Evolutionary conservation across 805 yeast species (phyloP).

Genomic region (Candida orba): DNA sequence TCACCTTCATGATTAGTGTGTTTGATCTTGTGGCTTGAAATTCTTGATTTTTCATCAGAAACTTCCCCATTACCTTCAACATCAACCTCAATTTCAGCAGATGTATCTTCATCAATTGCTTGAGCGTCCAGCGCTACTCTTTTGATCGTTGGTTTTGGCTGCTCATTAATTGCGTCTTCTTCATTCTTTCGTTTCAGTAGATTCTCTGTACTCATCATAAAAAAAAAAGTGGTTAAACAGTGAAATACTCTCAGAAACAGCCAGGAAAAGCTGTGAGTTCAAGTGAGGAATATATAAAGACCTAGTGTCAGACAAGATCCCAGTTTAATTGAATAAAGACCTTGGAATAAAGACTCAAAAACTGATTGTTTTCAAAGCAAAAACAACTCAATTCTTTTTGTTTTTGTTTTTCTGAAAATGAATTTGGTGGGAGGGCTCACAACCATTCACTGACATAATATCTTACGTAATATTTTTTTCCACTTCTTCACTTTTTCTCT

Average conservation of each 20-base stretch:
- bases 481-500: too few relatives aligned
- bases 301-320: too few relatives aligned
- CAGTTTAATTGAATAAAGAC: too few relatives aligned
- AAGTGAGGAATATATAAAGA: too few relatives aligned
- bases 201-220: conserved; percentile 8
- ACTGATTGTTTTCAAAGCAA: too few relatives aligned
- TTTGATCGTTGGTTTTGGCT: conserved; percentile 47
- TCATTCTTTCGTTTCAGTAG: conserved; percentile 59
- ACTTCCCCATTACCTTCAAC: conserved; percentile 3
- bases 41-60: conserved; percentile 1
- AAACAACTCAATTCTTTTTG: too few relatives aligned
- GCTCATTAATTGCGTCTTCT: conserved; percentile 33
- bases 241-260: neutral
- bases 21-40: conserved; percentile 24
- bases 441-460: too few relatives aligned
- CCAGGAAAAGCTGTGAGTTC: neutral
- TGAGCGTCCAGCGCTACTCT: conserved; percentile 68
- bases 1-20: conserved; percentile 19
- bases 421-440: too few relatives aligned
- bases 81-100: conserved; percentile 8
- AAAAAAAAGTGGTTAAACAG: neutral
- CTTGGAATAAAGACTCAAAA: too few relatives aligned
- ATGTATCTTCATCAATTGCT: conserved; percentile 30
- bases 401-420: too few relatives aligned
- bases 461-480: too few relatives aligned